A percentile compares a stretch with the other conserved stretches of the same genome.
Evolutionary conservation across 305 asterid genomes (phyloP).

Genomic region (Striga hermonthica): DNA sequence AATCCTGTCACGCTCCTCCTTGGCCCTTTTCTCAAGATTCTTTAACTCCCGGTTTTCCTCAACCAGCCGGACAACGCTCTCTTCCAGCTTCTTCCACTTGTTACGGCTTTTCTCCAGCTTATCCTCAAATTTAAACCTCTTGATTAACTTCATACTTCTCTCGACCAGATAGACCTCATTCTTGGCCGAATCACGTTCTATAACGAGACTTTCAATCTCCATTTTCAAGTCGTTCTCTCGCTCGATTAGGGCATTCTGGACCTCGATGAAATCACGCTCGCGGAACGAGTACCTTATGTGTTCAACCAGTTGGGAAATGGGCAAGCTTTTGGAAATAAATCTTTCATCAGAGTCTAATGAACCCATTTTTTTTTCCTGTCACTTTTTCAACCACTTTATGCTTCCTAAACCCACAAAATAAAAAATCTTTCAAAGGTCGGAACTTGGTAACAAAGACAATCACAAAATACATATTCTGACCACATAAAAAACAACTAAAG

Average conservation of each 20-base stretch:
- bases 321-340: not conserved
- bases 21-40: conserved; percentile 5
- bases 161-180: conserved; percentile 24
- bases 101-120: conserved; percentile 9
- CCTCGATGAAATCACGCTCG: not conserved
- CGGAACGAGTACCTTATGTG: conserved; percentile 7
- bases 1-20: not conserved
- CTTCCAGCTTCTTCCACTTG: conserved; percentile 26
- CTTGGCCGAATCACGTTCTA: conserved; percentile 17
- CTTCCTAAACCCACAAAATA: too few species aligned
- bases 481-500: too few species aligned
- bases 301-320: not conserved
- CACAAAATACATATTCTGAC: too few species aligned
- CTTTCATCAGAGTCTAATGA: not conserved
- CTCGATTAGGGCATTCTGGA: not conserved
- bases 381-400: too few species aligned
- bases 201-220: conserved; percentile 28
- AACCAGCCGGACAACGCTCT: conserved; percentile 14
- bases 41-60: conserved; percentile 18
- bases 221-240: conserved; percentile 5
- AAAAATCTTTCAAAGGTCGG: too few species aligned
- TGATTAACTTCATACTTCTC: conserved; percentile 14
- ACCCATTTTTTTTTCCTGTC: not conserved
- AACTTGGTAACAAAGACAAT: too few species aligned
- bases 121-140: conserved; percentile 22